Evolutionary conservation across 2,329 filamentous ascomycete genomes (phyloP).

Genomic region (Penicillium sclerotiorum): DNA sequence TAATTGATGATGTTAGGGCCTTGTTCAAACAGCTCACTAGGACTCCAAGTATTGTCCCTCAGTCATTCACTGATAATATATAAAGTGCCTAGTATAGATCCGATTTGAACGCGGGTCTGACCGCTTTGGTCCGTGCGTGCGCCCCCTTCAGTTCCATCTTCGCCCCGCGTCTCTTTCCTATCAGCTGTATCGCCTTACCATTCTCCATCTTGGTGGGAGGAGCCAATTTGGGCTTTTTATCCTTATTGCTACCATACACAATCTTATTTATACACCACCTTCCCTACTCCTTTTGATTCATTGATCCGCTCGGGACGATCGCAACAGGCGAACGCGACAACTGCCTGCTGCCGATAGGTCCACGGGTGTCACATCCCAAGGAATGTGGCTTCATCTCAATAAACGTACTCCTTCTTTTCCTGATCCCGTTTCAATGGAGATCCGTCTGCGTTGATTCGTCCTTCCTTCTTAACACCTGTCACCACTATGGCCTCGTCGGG

Average conservation of each 20-base stretch:
- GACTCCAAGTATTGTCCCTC: too few relatives aligned
- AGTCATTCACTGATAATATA: too few relatives aligned
- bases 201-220: constrained; percentile 19
- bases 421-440: constrained; percentile 44
- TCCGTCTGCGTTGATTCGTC: constrained; percentile 39
- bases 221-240: constrained; percentile 15
- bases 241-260: constrained; percentile 13
- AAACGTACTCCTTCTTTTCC: constrained; percentile 30
- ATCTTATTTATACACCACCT: constrained; percentile 10
- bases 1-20: too few relatives aligned
- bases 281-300: constrained; percentile 12
- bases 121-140: constrained; percentile 30
- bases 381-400: constrained; percentile 42
- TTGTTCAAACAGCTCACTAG: too few relatives aligned
- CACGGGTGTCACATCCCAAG: constrained; percentile 24
- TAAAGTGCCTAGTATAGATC: not conserved
- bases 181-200: constrained; percentile 20
- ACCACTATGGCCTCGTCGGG: constrained; percentile 46
- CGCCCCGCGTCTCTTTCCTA: constrained; percentile 27
- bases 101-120: constrained; percentile 18
- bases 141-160: constrained; percentile 27
- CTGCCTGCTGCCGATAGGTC: constrained; percentile 8
- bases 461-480: constrained; percentile 34
- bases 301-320: constrained; percentile 21
- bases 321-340: not conserved